These are phyloP conservation scores for Abortiporus biennis DNA, from an alignment of 1,284 basidiomycete species.

Conservation along the genomic window DNA sequence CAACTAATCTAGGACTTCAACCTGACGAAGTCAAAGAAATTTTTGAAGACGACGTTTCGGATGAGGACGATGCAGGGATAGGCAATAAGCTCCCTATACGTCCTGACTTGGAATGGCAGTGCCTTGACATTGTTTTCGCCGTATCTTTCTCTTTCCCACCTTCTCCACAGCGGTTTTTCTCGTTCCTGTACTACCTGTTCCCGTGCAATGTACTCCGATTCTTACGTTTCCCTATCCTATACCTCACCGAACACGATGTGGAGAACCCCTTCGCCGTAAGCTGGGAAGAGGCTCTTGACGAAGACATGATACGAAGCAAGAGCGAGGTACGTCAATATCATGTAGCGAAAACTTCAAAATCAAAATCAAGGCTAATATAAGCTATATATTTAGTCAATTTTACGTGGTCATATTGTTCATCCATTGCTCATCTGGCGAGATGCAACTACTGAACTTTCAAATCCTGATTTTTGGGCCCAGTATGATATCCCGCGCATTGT, in stretches of 20 bases:
- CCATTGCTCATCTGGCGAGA: constrained; percentile 66
- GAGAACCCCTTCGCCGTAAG: constrained; percentile 51
- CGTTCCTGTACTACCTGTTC: constrained; percentile 81
- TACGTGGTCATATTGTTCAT: constrained; percentile 72
- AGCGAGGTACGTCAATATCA: constrained; percentile 43
- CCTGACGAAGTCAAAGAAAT: constrained; percentile 24
- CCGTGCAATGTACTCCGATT: constrained; percentile 80
- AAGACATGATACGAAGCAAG: constrained; percentile 62
- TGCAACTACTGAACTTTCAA: constrained; percentile 54
- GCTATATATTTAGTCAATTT: constrained; percentile 42
- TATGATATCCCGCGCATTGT: constrained; percentile 65
- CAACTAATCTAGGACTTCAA: constrained; percentile 16
- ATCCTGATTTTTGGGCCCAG: constrained; percentile 53
- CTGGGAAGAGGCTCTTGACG: constrained; percentile 67
- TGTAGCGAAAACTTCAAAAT: background rate
- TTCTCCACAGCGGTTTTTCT: constrained; percentile 60
- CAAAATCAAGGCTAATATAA: constrained; percentile 2
- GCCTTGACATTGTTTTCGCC: constrained; percentile 52
- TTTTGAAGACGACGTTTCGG: constrained; percentile 26
- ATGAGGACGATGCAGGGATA: constrained; percentile 28
- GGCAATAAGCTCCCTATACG: constrained; percentile 38
- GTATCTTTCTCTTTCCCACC: constrained; percentile 45
- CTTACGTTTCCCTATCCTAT: constrained; percentile 58
- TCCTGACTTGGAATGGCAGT: constrained; percentile 56
- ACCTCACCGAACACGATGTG: constrained; percentile 45